Conservation (phyloP, 2,329 filamentous ascomycete genomes). For the Venturiaceae sp. region DNA sequence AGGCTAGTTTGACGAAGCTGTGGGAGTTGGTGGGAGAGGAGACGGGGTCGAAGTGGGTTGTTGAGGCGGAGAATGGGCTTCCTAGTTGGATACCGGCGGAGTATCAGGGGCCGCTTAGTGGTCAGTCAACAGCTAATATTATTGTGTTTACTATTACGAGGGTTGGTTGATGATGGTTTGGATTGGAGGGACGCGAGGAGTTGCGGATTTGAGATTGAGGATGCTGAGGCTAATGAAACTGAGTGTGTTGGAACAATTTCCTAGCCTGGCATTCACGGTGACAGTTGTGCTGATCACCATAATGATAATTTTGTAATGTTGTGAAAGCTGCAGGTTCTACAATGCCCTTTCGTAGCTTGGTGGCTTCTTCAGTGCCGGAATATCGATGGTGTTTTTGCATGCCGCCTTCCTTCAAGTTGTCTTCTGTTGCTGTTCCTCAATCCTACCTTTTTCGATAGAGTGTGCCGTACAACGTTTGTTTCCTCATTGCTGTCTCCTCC, state of each 20-base stretch:
- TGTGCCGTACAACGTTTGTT: too few relatives aligned
- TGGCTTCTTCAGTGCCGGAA: too few relatives aligned
- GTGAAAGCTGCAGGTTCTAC: background rate
- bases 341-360: background rate
- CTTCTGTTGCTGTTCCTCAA: too few relatives aligned
- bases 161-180: background rate
- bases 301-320: background rate
- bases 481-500: too few relatives aligned
- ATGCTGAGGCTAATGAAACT: background rate
- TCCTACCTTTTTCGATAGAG: too few relatives aligned
- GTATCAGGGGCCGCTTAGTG: background rate
- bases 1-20: conserved; percentile 22
- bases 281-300: background rate
- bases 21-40: conserved; percentile 22
- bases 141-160: background rate
- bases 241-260: background rate
- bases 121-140: background rate
- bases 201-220: background rate
- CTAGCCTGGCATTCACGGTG: background rate
- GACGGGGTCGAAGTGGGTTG: conserved; percentile 6
- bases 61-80: background rate
- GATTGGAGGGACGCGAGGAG: background rate
- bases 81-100: background rate
- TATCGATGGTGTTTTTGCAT: too few relatives aligned
- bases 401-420: too few relatives aligned